Conservation (phyloP, 2,329 filamentous ascomycete genomes). For the Graphilbum fragrans region DNA sequence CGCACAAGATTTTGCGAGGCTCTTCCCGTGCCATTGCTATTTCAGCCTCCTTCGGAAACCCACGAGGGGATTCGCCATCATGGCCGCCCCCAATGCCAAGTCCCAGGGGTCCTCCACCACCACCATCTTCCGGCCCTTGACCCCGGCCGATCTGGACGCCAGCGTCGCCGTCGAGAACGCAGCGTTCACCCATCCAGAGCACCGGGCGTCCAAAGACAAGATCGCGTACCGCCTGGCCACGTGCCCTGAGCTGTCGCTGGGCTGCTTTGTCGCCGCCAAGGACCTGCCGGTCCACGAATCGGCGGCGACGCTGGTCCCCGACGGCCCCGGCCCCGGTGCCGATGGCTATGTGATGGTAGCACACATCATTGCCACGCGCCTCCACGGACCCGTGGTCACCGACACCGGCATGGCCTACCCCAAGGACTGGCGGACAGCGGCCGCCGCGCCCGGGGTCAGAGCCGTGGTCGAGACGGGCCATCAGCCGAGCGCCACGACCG, state of each 20-base stretch:
- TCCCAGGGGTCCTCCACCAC: neutral
- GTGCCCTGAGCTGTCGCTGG: conserved; percentile 67
- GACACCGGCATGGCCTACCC: conserved; percentile 70
- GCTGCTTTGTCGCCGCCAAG: conserved; percentile 58
- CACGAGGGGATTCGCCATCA: no score
- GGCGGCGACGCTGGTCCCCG: conserved; percentile 41
- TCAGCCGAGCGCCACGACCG: conserved; percentile 58
- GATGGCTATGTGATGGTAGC: conserved; percentile 55
- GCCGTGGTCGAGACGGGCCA: conserved; percentile 48
- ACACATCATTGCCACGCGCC: conserved; percentile 67
- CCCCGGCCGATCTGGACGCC: conserved; percentile 50
- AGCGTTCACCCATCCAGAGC: conserved; percentile 35
- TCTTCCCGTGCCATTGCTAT: no score
- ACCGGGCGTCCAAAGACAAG: conserved; percentile 42
- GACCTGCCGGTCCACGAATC: neutral
- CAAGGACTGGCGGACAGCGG: conserved; percentile 46
- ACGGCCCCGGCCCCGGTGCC: conserved; percentile 43
- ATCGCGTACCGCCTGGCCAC: conserved; percentile 63
- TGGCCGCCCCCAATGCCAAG: no score
- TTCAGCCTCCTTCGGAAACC: no score
- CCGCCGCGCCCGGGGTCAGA: conserved; percentile 18
- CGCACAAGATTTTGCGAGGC: no score
- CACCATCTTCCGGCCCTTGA: conserved; percentile 58
- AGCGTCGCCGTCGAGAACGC: conserved; percentile 42
- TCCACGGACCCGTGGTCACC: conserved; percentile 48